Evolutionary conservation across 2,329 filamentous ascomycete genomes (phyloP), one percentile per base, ranked within the genome.

Genomic region (Botrytis tulipae): DNA sequence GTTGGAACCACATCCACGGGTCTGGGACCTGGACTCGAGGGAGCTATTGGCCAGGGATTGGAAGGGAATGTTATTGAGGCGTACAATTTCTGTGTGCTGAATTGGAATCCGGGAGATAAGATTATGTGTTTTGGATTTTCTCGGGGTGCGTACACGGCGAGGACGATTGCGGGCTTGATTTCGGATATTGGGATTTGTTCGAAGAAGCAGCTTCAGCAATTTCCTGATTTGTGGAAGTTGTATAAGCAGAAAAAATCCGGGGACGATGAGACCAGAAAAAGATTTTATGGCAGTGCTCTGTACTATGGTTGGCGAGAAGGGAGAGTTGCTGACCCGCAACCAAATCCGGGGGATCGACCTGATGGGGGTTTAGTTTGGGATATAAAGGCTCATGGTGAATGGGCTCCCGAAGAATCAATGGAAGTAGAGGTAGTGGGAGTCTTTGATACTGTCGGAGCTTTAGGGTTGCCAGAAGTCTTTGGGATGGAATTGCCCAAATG

Each of bases 41-140:
- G 73, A 46, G 65, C 65, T 1, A 46, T 66, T 61, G 73, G 73
- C 20, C 22, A 60, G 4, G 73, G 73, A 22, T 70, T 74, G 51
- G 71, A 74, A 63, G 72, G 63, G 8, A 73, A 73, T 62, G 71
- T 73, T 1, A 69, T 54, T 8, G 65, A 73, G 54, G 69, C 73
- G 12, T 86, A 86, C 76, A 80, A 81, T 29, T 86, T 86, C 73
- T 76, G 85, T 5, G 82, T 82, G 7, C 44, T 72, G 7, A 67
- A 61, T 18, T 72, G 37, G n/a, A 62, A 44, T 20, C n/a, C 44
- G 7, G 70, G 70, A 18, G 62, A 73, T 57, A 46, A 69, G 44
- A 54, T 74, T 3, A 73, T 46, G 42, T 62, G 66, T 42, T 75
- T 82, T 40, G 82, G 82, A 0, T 83, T 83, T 72, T 83, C 82